Percentiles rank a stretch among this genome's conserved stretches.
Conservation (phyloP, 441 rosid genomes). For the Manihot esculenta region DNA sequence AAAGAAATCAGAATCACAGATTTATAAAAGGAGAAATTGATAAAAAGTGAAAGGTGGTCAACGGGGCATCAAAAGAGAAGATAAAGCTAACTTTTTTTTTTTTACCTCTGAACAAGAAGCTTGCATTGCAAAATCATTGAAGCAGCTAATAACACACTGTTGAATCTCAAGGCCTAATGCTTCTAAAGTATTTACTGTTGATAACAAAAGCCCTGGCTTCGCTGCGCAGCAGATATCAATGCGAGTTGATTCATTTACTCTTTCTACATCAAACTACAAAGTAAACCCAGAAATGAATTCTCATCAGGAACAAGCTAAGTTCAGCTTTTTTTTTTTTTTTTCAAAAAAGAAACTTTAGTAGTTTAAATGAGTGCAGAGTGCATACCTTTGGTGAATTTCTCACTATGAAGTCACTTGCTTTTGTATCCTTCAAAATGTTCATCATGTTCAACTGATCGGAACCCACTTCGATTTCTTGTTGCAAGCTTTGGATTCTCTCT, state of each 20-base stretch:
- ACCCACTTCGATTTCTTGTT: conserved; percentile 47
- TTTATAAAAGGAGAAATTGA: neutral
- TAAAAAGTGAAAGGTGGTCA: no score
- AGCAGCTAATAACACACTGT: conserved; percentile 85
- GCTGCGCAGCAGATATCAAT: conserved; percentile 69
- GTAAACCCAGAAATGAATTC: neutral
- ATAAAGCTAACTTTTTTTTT: no score
- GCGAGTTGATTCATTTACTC: conserved; percentile 49
- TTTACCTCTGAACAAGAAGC: conserved; percentile 87
- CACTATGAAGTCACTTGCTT: conserved; percentile 49
- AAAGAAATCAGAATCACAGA: neutral
- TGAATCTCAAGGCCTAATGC: conserved; percentile 80
- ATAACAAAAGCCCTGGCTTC: conserved; percentile 72
- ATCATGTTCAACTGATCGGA: conserved; percentile 29
- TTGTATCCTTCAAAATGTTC: conserved; percentile 45
- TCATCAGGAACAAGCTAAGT: neutral
- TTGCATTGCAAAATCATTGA: conserved; percentile 84
- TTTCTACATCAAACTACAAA: conserved; percentile 68
- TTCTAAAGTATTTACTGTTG: conserved; percentile 74
- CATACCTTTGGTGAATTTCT: conserved; percentile 92
- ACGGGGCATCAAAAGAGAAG: neutral
- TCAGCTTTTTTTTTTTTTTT: no score
- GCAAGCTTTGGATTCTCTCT: conserved; percentile 62
- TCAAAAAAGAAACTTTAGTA: no score
- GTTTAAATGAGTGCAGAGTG: neutral